Evolutionary conservation across 805 yeast genomes (phyloP).

Genomic region (Hanseniaspora pseudoguilliermondii): DNA sequence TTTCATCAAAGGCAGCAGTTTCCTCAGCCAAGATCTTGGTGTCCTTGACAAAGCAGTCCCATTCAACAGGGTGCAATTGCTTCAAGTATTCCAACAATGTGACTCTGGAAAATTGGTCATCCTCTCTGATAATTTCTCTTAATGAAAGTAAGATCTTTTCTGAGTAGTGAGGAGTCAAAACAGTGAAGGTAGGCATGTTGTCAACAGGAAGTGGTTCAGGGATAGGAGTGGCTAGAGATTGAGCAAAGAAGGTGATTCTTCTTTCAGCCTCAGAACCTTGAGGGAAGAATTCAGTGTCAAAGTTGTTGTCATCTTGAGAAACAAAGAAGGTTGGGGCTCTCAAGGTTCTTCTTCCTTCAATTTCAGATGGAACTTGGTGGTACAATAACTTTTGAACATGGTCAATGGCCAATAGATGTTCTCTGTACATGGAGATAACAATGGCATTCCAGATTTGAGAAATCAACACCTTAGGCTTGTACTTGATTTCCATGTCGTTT

Average conservation of each 20-base stretch:
- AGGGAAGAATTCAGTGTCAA: slow-evolving; percentile 95
- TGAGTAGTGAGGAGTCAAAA: slow-evolving; percentile 87
- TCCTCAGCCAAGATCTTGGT: slow-evolving; percentile 92
- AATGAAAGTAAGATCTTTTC: slow-evolving; percentile 89
- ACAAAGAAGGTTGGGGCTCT: slow-evolving; percentile 99
- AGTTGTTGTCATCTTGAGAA: slow-evolving; percentile 88
- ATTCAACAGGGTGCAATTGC: slow-evolving; percentile 90
- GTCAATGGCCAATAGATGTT: slow-evolving; percentile 92
- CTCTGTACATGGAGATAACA: slow-evolving; percentile 98
- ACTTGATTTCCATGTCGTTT: slow-evolving; percentile 97
- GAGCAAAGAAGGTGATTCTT: slow-evolving; percentile 98
- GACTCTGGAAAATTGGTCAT: slow-evolving; percentile 90
- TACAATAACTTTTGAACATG: slow-evolving; percentile 94
- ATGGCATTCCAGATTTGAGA: slow-evolving; percentile 99
- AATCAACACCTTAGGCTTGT: slow-evolving; percentile 94
- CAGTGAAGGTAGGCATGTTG: slow-evolving; percentile 98
- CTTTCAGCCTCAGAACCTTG: slow-evolving; percentile 96
- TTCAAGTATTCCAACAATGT: slow-evolving; percentile 87
- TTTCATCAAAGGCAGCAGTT: slow-evolving; percentile 53
- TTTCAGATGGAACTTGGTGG: slow-evolving; percentile 96
- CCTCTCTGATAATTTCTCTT: slow-evolving; percentile 92
- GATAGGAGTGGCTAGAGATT: slow-evolving; percentile 94
- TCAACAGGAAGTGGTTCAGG: slow-evolving; percentile 99
- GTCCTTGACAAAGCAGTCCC: slow-evolving; percentile 96
- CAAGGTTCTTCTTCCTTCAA: slow-evolving; percentile 95